A percentile compares a stretch with the other conserved stretches of the same genome.
These are phyloP conservation scores for Cryptomeria japonica DNA, from an alignment of 75 land plant species.

Conservation along the genomic window DNA sequence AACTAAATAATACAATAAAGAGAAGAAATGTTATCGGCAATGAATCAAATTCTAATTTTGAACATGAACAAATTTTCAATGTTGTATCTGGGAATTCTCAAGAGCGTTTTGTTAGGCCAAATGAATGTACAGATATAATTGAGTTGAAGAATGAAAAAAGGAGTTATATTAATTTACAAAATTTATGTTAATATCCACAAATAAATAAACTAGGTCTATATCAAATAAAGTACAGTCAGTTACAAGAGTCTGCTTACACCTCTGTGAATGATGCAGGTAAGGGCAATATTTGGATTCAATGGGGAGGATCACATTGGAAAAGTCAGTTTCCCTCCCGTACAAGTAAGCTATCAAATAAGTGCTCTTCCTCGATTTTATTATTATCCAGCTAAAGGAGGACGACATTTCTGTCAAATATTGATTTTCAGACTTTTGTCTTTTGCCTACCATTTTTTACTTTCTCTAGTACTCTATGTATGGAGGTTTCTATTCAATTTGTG, in stretches of 20 bases:
- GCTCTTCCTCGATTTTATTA: background rate
- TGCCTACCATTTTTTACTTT: background rate
- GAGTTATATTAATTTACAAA: background rate
- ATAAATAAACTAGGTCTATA: background rate
- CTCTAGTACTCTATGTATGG: background rate
- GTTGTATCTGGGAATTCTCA: background rate
- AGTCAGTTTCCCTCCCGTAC: constrained; percentile 85
- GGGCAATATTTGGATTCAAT: constrained; percentile 90
- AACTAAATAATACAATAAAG: background rate
- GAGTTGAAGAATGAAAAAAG: background rate
- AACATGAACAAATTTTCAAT: background rate
- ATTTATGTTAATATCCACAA: too few species aligned
- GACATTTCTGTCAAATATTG: background rate
- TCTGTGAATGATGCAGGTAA: constrained; percentile 57
- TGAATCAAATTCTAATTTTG: background rate
- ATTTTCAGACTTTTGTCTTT: background rate
- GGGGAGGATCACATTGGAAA: constrained; percentile 95
- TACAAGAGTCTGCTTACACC: background rate
- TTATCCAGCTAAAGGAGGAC: background rate
- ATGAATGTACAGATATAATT: too few species aligned
- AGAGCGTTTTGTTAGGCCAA: background rate
- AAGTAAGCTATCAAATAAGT: constrained; percentile 43
- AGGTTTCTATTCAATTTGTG: background rate
- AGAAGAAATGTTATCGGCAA: background rate
- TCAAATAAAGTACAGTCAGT: background rate